These are phyloP conservation scores for Tylopilus sp. DNA, from an alignment of 768 basidiomycete species.

Conservation along the genomic window DNA sequence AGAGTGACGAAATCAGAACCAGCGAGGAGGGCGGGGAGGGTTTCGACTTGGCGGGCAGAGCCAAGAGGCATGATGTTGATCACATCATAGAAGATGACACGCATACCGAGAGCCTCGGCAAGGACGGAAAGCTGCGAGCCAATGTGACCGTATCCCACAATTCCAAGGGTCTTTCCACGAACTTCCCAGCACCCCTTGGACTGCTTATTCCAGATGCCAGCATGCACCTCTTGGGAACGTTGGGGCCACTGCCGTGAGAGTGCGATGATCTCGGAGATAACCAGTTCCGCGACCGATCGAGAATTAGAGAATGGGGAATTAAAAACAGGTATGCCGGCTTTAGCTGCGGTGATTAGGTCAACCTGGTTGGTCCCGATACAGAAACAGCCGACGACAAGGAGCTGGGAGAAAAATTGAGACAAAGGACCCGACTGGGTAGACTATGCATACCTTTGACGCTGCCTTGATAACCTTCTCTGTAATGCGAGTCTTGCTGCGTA, in stretches of 20 bases:
- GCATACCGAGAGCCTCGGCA: slow-evolving; percentile 93
- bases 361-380: slow-evolving; percentile 99
- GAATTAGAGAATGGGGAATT: slow-evolving; percentile 99
- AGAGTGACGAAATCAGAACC: slow-evolving; percentile 92
- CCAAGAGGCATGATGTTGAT: slow-evolving; percentile 98
- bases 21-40: slow-evolving; percentile 66
- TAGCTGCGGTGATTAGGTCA: slow-evolving; percentile 77
- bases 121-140: slow-evolving; percentile 96
- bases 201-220: slow-evolving; percentile 97
- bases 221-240: slow-evolving; percentile 80
- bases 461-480: slow-evolving; percentile 86
- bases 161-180: slow-evolving; percentile 95
- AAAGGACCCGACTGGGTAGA: neutral
- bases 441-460: slow-evolving; percentile 65
- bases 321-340: slow-evolving; percentile 94
- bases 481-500: slow-evolving; percentile 96
- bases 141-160: slow-evolving; percentile 98
- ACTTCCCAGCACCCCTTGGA: slow-evolving; percentile 98
- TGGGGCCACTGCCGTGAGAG: slow-evolving; percentile 94
- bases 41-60: slow-evolving; percentile 85
- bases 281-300: slow-evolving; percentile 97
- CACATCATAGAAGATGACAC: slow-evolving; percentile 93
- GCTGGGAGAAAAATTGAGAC: slow-evolving; percentile 46
- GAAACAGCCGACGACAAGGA: slow-evolving; percentile 96
- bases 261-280: slow-evolving; percentile 89